phyloP scores from a whole-genome alignment of 139 green algal genomes.

The Chloropicon primus region DNA sequence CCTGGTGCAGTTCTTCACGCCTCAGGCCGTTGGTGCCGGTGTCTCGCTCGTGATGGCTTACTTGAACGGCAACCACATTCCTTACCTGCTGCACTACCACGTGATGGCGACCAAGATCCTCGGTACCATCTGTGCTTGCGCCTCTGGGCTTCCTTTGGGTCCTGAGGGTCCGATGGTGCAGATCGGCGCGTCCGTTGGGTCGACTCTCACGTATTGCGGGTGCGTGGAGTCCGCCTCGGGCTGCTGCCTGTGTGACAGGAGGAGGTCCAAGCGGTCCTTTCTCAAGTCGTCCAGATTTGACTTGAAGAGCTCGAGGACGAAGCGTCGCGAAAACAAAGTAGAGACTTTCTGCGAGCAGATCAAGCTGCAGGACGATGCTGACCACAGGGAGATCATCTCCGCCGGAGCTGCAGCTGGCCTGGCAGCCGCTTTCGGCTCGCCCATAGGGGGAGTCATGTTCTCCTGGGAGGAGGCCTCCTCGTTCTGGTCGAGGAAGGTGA shows the following conservation, averaged over 20 bases:
- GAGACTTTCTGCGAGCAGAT: not conserved
- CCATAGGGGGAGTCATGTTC: conserved; percentile 85
- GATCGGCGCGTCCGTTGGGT: conserved; percentile 67
- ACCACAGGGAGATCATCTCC: conserved; percentile 73
- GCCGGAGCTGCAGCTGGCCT: conserved; percentile 67
- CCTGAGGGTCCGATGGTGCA: conserved; percentile 81
- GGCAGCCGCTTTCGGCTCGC: conserved; percentile 64
- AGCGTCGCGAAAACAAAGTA: not conserved
- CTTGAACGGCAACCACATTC: conserved; percentile 53
- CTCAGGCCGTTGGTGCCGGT: conserved; percentile 53
- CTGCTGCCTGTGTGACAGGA: not conserved
- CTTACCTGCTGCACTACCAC: conserved; percentile 42
- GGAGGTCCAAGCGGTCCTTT: not conserved
- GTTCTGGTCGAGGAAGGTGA: conserved; percentile 58
- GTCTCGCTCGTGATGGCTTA: conserved; percentile 78
- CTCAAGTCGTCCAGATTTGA: conserved; percentile 12
- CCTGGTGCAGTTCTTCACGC: conserved; percentile 61
- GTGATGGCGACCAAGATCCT: conserved; percentile 54
- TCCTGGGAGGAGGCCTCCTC: conserved; percentile 71
- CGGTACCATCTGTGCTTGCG: conserved; percentile 35
- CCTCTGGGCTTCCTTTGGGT: conserved; percentile 37
- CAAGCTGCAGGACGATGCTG: conserved; percentile 21
- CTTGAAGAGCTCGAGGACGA: not conserved
- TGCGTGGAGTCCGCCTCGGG: not conserved
- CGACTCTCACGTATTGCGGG: conserved; percentile 4